Conservation (phyloP, 371 early-diverging fungal species). For the Rhizopus stolonifer region DNA sequence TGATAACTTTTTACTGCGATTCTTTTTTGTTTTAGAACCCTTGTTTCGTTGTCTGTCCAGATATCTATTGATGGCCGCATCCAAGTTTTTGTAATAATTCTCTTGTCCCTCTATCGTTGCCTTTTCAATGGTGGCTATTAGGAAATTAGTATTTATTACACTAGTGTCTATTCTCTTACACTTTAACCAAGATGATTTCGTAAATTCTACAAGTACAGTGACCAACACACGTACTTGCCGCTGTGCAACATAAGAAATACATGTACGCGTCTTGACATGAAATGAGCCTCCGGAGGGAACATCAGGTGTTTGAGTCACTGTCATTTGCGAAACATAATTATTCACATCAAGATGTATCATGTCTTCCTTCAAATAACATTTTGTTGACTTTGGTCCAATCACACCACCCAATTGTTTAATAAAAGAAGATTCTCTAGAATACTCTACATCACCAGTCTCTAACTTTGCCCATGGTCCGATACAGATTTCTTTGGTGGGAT, state of each 20-base stretch:
- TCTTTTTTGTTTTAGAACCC: conserved; percentile 8
- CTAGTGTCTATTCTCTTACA: conserved; percentile 44
- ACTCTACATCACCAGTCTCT: conserved; percentile 9
- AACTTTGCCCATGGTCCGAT: conserved; percentile 39
- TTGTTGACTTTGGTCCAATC: conserved; percentile 70
- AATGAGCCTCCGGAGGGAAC: conserved; percentile 87
- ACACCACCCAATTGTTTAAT: conserved; percentile 37
- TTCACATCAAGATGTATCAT: conserved; percentile 58
- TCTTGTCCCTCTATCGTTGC: conserved; percentile 61
- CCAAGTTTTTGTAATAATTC: conserved; percentile 50
- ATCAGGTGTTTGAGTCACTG: conserved; percentile 74
- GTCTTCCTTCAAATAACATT: conserved; percentile 62
- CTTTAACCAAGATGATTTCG: conserved; percentile 73
- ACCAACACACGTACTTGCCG: conserved; percentile 61
- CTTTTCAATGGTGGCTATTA: conserved; percentile 55
- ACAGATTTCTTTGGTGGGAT: conserved; percentile 32
- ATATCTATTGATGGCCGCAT: conserved; percentile 36
- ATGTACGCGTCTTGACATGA: conserved; percentile 68
- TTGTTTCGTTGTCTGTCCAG: neutral
- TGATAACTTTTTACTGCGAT: too few species aligned
- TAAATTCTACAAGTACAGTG: conserved; percentile 69
- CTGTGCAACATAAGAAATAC: conserved; percentile 74
- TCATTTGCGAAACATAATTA: conserved; percentile 53
- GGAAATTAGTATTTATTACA: too few species aligned
- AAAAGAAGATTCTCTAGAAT: conserved; percentile 28